phyloP scores from a whole-genome alignment of 208 protist genomes.

The Crithidia acanthocephali region DNA sequence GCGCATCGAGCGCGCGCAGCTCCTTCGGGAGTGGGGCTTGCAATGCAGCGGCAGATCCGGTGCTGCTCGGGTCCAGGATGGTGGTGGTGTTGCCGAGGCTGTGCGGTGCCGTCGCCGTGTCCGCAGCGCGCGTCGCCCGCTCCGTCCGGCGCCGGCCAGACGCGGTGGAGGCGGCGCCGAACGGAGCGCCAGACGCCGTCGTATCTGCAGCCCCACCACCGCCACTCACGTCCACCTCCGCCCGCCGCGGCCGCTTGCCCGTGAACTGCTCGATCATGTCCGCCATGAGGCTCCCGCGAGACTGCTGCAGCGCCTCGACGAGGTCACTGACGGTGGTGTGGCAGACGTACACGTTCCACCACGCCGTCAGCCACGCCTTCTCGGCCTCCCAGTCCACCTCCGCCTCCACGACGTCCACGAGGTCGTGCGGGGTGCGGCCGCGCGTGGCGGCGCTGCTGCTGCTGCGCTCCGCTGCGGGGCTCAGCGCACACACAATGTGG shows the following conservation, averaged over 20 bases:
- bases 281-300: conserved; percentile 61
- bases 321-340: conserved; percentile 62
- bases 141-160: neutral
- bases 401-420: conserved; percentile 30
- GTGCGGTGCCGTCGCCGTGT: neutral
- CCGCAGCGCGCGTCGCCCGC: neutral
- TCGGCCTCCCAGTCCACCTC: conserved; percentile 29
- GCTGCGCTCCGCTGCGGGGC: neutral
- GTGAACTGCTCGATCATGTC: conserved; percentile 72
- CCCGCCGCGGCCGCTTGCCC: conserved; percentile 53
- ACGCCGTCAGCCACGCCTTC: conserved; percentile 59
- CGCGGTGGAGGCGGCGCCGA: neutral
- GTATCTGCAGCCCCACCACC: neutral
- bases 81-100: neutral
- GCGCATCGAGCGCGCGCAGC: conserved; percentile 46
- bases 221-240: conserved; percentile 1
- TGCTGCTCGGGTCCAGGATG: neutral
- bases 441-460: neutral
- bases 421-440: conserved; percentile 5
- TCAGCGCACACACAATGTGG: conserved; percentile 22
- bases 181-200: neutral
- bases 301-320: conserved; percentile 53
- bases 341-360: conserved; percentile 84
- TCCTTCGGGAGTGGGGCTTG: conserved; percentile 25
- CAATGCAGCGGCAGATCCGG: neutral